Conservation (phyloP, 2,329 filamentous ascomycete species). For the Aspergillus piperis region DNA sequence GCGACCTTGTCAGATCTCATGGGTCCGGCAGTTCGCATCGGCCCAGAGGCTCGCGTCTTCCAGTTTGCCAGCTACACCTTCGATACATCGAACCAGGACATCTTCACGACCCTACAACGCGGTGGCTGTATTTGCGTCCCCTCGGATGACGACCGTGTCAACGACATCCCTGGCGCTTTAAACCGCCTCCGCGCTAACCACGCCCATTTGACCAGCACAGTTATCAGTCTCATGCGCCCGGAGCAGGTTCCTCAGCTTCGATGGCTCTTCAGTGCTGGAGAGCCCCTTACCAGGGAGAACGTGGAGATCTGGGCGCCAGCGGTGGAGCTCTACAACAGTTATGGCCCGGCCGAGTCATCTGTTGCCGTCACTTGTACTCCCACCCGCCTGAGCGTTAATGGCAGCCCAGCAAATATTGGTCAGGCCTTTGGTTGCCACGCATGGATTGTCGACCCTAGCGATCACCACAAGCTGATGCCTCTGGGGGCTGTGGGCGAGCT, state of each 20-base stretch:
- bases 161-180: slow-evolving; percentile 30
- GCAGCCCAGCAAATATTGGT: slow-evolving; percentile 17
- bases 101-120: slow-evolving; percentile 39
- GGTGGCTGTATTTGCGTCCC: slow-evolving; percentile 51
- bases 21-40: background rate
- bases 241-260: slow-evolving; percentile 35
- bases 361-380: background rate
- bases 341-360: slow-evolving; percentile 27
- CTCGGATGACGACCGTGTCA: slow-evolving; percentile 43
- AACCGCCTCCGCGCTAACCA: slow-evolving; percentile 37
- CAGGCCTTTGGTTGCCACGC: background rate
- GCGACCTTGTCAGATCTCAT: background rate
- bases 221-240: slow-evolving; percentile 41
- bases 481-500: slow-evolving; percentile 36
- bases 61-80: slow-evolving; percentile 45
- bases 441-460: slow-evolving; percentile 33
- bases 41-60: slow-evolving; percentile 8
- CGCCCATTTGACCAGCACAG: slow-evolving; percentile 57
- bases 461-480: slow-evolving; percentile 30
- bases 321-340: slow-evolving; percentile 8
- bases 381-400: background rate
- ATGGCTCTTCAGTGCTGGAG: slow-evolving; percentile 26
- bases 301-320: background rate
- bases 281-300: slow-evolving; percentile 20
- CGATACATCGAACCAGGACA: slow-evolving; percentile 37